phyloP scores from a whole-genome alignment of 805 yeast genomes.

The Nakazawaea wickerhamii region DNA sequence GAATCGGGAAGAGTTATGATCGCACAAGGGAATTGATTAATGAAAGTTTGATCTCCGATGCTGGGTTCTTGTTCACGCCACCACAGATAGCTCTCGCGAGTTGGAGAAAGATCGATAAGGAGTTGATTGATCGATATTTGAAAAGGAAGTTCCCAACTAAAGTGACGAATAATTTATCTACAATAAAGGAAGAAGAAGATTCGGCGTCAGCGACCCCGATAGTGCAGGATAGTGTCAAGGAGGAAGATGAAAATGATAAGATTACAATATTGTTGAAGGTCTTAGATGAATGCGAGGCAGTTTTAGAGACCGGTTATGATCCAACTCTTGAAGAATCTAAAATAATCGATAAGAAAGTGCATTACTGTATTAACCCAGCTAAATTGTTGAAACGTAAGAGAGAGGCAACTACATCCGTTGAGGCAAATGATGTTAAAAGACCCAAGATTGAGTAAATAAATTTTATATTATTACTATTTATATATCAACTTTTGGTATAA shows the following conservation, averaged over 20 bases:
- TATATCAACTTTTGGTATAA: conserved; percentile 42
- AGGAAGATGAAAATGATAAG: conserved; percentile 19
- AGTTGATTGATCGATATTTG: conserved; percentile 61
- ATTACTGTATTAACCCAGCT: conserved; percentile 55
- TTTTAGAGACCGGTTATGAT: conserved; percentile 36
- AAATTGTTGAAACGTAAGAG: conserved; percentile 15
- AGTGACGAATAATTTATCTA: conserved; percentile 15
- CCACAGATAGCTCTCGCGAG: conserved; percentile 95
- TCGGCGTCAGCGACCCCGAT: conserved; percentile 2
- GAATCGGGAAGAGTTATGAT: conserved; percentile 67
- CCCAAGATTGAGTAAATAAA: conserved; percentile 16
- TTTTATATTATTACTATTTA: background rate
- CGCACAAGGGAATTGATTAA: conserved; percentile 59
- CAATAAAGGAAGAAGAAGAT: conserved; percentile 14
- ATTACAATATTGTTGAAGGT: conserved; percentile 40
- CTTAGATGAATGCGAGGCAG: conserved; percentile 43
- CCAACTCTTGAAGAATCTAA: conserved; percentile 60
- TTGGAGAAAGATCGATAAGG: conserved; percentile 60
- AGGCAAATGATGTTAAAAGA: conserved; percentile 17
- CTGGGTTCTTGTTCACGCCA: conserved; percentile 74
- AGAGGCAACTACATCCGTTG: conserved; percentile 8
- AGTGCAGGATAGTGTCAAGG: background rate
- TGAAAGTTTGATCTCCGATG: conserved; percentile 73
- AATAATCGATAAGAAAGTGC: conserved; percentile 56
- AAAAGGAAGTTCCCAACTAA: conserved; percentile 45